Percentiles rank a stretch among this genome's conserved stretches.
phyloP scores from a whole-genome alignment of 1,284 basidiomycete genomes.

The Wallemia ichthyophaga region DNA sequence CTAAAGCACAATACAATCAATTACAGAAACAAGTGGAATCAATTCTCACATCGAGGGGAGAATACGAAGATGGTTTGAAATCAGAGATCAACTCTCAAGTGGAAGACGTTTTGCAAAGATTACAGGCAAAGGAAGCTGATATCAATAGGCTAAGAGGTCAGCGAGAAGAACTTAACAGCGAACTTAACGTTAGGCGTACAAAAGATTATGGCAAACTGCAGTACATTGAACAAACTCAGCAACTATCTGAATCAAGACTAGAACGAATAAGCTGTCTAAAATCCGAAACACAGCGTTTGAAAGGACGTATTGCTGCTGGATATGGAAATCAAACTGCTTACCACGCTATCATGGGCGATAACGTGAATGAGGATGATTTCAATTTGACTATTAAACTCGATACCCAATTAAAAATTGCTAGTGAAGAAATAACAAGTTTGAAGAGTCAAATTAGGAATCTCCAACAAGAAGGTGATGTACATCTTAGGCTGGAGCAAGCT shows the following conservation, averaged over 20 bases:
- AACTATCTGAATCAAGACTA: conserved; percentile 32
- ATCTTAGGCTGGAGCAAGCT: conserved; percentile 16
- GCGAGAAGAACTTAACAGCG: conserved; percentile 42
- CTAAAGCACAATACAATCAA: not conserved
- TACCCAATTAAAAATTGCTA: conserved; percentile 2
- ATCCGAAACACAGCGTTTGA: conserved; percentile 44
- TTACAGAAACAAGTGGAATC: not conserved
- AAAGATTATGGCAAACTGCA: conserved; percentile 31
- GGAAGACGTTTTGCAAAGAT: conserved; percentile 7
- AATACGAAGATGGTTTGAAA: not conserved
- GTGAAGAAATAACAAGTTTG: conserved; percentile 8
- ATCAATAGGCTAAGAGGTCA: conserved; percentile 43
- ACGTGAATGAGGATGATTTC: conserved; percentile 23
- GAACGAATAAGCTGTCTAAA: conserved; percentile 42
- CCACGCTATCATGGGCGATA: conserved; percentile 31
- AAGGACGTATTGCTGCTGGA: conserved; percentile 42
- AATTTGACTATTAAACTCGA: conserved; percentile 21
- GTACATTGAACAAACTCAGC: conserved; percentile 39
- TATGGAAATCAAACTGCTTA: conserved; percentile 40
- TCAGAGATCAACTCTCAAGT: not conserved
- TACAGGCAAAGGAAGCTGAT: conserved; percentile 31
- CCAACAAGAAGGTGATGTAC: conserved; percentile 6
- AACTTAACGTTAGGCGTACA: conserved; percentile 38
- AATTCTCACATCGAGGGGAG: not conserved
- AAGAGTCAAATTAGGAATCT: conserved; percentile 5